Base-by-base conservation (phyloP, 1,284 basidiomycete species). In the Apiotrichum gamsii region DNA sequence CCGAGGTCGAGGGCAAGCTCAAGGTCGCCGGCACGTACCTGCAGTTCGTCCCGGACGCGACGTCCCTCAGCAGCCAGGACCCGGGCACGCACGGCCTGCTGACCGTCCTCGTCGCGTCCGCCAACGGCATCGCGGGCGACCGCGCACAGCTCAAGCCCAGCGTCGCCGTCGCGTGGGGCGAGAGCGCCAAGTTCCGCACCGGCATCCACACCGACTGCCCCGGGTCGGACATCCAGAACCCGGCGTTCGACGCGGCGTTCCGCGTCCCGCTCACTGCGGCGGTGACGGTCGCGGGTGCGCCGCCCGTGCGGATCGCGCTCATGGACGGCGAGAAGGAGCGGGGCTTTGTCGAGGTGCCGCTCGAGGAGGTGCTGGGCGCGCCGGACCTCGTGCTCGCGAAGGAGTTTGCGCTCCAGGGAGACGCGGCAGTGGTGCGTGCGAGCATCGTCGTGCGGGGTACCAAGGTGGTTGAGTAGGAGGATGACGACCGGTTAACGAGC, bases 191-290 rank as follows among this genome's bases (percentile, higher is more conserved):
- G 18, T 51, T 51, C 44, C 44, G 44, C 36, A 51, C 49, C 2
- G 49, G 19, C 24, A 29, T 46, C 44, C 46, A 51, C 44, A 20
- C 30, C n/a, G 49, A 51, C 39, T 9, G 36, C 11, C 49, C 49
- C 24, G 49, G 49, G 35, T 32, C 43, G 24, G 49, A 51, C 25
- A 42, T 51, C 19, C 43, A 51, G 49, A 51, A 51, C 44, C 49
- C 49, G 8, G 9, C 40, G 20, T 51, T 23, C 20, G 49, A 51
- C 40, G 49, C 43, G 3, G 44, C 40, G 3, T 51, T 30, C 40
- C 28, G 8, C 10, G 32, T 51, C 3, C 49, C 49, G 13, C 44
- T 51, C 23, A 31, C 39, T 15, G 40, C 30, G 14, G n/a, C 21
- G 6, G 42, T 49, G n/a, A 31, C 43, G 11, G 31, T 51, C 8